phyloP scores from a whole-genome alignment of 441 rosid genomes.

The Populus hybrid region DNA sequence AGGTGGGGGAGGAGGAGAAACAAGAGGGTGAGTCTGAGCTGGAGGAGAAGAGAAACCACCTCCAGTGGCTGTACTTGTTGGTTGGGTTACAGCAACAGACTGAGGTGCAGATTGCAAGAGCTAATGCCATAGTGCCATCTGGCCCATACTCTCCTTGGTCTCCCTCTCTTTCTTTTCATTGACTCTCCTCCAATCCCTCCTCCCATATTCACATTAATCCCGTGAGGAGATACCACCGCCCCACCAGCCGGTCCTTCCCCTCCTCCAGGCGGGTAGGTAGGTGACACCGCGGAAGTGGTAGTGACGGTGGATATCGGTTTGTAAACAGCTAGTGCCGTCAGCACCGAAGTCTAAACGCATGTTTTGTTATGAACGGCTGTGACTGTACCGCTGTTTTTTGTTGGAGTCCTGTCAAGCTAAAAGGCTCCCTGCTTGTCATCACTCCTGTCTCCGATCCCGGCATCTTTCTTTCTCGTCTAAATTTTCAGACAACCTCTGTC shows the following conservation, averaged over 20 bases:
- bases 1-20: neutral
- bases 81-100: slow-evolving; percentile 19
- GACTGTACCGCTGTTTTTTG: slow-evolving; percentile 34
- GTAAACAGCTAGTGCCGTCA: slow-evolving; percentile 53
- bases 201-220: slow-evolving; percentile 41
- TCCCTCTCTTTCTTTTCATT: slow-evolving; percentile 69
- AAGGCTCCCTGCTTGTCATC: slow-evolving; percentile 40
- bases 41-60: slow-evolving; percentile 37
- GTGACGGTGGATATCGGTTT: slow-evolving; percentile 34
- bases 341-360: slow-evolving; percentile 53
- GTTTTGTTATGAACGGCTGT: slow-evolving; percentile 52
- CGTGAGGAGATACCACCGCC: slow-evolving; percentile 7
- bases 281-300: slow-evolving; percentile 22
- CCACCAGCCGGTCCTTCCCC: slow-evolving; percentile 24
- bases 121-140: slow-evolving; percentile 51
- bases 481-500: slow-evolving; percentile 24
- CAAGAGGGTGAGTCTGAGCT: neutral
- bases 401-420: slow-evolving; percentile 24
- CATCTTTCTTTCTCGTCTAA: slow-evolving; percentile 36
- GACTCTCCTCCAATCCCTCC: slow-evolving; percentile 32
- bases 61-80: slow-evolving; percentile 14
- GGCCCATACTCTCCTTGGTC: slow-evolving; percentile 88
- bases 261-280: slow-evolving; percentile 42
- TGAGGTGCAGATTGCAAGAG: slow-evolving; percentile 35
- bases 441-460: slow-evolving; percentile 73